These are phyloP conservation scores for Aechmea fasciata DNA, from an alignment of 176 grass and related monocot genomes.

Conservation along the genomic window DNA sequence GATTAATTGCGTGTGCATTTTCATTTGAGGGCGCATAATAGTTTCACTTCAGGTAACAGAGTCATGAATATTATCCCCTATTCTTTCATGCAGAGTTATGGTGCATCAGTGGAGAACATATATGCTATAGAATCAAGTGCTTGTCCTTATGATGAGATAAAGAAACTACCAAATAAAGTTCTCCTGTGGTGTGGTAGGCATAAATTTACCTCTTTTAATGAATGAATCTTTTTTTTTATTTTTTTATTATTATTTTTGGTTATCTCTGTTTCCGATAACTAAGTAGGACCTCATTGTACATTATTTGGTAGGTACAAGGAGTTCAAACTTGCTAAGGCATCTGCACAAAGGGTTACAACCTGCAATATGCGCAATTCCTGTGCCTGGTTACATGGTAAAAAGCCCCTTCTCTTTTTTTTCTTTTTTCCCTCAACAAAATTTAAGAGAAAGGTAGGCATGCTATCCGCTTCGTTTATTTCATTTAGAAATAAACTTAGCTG, in stretches of 20 bases:
- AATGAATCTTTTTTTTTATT: too few species aligned
- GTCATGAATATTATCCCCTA: not conserved
- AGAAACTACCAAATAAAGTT: slow-evolving; percentile 63
- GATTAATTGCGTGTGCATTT: too few species aligned
- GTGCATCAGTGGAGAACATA: slow-evolving; percentile 45
- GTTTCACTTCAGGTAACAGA: too few species aligned
- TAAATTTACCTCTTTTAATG: not conserved
- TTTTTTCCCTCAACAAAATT: not conserved
- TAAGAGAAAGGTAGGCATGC: too few species aligned
- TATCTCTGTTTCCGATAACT: not conserved
- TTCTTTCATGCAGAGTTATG: slow-evolving; percentile 32
- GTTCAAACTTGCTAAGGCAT: slow-evolving; percentile 65
- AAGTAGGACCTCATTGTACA: not conserved
- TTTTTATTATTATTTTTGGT: too few species aligned
- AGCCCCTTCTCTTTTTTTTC: not conserved
- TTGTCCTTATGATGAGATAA: slow-evolving; percentile 47
- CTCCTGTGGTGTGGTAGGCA: slow-evolving; percentile 84
- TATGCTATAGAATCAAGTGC: slow-evolving; percentile 49
- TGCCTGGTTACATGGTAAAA: slow-evolving; percentile 76
- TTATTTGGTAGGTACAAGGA: slow-evolving; percentile 47
- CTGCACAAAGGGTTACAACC: slow-evolving; percentile 49
- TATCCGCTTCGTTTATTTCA: too few species aligned
- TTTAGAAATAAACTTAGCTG: too few species aligned
- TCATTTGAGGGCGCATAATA: too few species aligned
- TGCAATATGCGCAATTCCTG: slow-evolving; percentile 57